These are phyloP conservation scores for Leishmania gerbilli DNA, from an alignment of 208 protist genomes.

Conservation along the genomic window DNA sequence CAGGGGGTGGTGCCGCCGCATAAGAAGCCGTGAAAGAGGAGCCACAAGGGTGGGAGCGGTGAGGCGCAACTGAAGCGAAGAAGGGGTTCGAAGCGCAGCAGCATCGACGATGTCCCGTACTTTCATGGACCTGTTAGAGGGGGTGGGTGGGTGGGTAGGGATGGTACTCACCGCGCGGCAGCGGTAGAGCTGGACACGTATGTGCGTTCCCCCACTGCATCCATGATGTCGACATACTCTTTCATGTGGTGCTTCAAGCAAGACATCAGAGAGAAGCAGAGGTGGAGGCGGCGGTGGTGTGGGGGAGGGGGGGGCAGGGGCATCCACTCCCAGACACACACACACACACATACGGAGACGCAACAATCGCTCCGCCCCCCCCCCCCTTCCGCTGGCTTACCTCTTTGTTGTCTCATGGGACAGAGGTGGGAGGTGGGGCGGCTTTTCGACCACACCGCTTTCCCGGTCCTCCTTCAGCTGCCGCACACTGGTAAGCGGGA, in stretches of 20 bases:
- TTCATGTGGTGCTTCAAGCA: not conserved
- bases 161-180: not conserved
- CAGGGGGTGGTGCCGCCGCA: not conserved
- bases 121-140: not conserved
- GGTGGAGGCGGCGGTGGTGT: not conserved
- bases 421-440: not conserved
- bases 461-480: constrained; percentile 10
- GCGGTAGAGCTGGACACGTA: not conserved
- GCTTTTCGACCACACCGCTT: not conserved
- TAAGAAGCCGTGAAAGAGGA: not conserved
- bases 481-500: constrained; percentile 25
- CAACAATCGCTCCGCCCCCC: not conserved
- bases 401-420: not conserved
- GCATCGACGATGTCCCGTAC: not conserved
- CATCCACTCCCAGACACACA: not conserved
- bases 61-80: not conserved
- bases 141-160: not conserved
- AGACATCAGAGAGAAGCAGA: not conserved
- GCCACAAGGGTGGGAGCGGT: not conserved
- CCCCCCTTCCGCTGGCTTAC: not conserved
- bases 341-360: not conserved
- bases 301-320: not conserved
- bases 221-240: not conserved
- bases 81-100: not conserved
- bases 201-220: not conserved